A percentile compares a stretch with the other conserved stretches of the same genome.
Evolutionary conservation across 2,329 filamentous ascomycete species (phyloP).

Genomic region (Hymenoscyphus albidus): DNA sequence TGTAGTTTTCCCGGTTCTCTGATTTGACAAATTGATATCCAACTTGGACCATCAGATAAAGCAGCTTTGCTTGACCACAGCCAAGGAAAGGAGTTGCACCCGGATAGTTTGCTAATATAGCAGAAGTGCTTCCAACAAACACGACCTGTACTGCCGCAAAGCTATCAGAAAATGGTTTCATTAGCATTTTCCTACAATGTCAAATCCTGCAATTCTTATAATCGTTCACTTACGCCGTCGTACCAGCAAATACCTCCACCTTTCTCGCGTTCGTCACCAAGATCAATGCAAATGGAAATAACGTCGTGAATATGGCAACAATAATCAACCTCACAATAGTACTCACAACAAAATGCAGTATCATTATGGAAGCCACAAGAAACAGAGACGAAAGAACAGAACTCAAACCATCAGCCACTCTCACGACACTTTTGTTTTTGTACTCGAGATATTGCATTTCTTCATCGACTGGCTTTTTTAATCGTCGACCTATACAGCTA

Average conservation of each 20-base stretch:
- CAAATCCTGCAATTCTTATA: no score
- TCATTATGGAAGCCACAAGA: neutral
- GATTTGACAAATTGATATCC: no score
- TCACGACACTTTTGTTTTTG: neutral
- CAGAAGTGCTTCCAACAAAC: neutral
- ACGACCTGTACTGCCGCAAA: neutral
- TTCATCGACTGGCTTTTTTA: neutral
- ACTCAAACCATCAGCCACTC: neutral
- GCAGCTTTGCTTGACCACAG: no score
- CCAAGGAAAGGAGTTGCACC: no score
- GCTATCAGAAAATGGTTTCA: neutral
- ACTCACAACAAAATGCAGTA: neutral
- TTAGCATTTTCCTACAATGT: neutral
- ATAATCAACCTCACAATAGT: neutral
- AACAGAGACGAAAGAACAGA: neutral
- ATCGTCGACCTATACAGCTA: neutral
- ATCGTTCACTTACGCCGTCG: neutral
- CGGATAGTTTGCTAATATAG: neutral
- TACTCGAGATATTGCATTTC: neutral
- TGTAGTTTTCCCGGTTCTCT: no score
- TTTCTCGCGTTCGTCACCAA: neutral
- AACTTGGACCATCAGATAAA: no score
- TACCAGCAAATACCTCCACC: slow-evolving; percentile 1
- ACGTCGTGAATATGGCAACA: neutral
- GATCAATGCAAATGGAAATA: neutral